Evolutionary conservation across 805 yeast genomes (phyloP), one percentile per base, ranked within the genome.

Genomic region (Geotrichum ghanense): DNA sequence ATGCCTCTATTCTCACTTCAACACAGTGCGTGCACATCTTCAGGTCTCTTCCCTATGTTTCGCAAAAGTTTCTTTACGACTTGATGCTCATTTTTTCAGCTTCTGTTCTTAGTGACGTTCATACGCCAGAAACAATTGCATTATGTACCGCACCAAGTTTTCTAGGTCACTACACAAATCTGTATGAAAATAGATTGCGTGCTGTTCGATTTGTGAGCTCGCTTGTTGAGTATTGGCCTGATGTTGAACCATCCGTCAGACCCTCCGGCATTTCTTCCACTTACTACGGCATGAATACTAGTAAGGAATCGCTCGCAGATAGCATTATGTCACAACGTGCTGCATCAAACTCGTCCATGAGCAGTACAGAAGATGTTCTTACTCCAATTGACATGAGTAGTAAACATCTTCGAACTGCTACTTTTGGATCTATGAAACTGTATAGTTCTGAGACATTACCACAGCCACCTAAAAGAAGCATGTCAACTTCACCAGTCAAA

Each of bases 241-340:
- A 31, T 5, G 37, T 31, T 10, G 37, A 31, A 19, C 50, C 69
- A 10, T 45, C 56, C 6, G 56, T 72, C 5, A 51, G 75, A 20
- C 64, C 81, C 42, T 71, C 69, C 51, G 65, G 75, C 22, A 53
- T 83, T 25, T 72, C 80, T 47, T 80, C 80, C 41, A 75, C 75
- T 52, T 64, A 62, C 26, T 56, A 67, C 2, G 66, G 72, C 3
- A 72, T 69, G 48, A 68, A 70, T 37, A 78, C 77, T 50, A 63
- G 69, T 42, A 51, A 72, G 3, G 66, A 31, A 19, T 31, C 37
- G 12, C 16, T n/a, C 14, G 14, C 37, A 12, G 37, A 31, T 12
- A 31, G 37, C 14, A 31, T 31, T 19, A 31, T 31, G 37, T 31
- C 37, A 6, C 37, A 31, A 19, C 37, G 37, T 10, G 37, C 37